Percentiles rank a stretch among this genome's conserved stretches.
These are phyloP conservation scores for Gleditsia sinensis DNA, from an alignment of 306 rosid species.

Conservation along the genomic window DNA sequence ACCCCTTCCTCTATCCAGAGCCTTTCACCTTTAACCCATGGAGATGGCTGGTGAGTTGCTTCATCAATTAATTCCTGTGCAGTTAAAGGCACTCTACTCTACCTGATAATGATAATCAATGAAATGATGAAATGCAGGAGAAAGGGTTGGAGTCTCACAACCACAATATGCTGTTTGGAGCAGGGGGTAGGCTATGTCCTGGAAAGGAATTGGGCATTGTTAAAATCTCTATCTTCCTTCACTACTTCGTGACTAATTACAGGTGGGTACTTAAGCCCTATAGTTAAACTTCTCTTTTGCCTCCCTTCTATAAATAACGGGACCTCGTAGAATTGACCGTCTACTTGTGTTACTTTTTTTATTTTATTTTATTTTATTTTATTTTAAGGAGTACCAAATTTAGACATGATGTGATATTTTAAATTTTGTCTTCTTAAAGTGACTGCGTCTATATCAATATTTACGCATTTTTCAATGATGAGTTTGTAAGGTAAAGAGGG, in stretches of 20 bases:
- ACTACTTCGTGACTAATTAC: slow-evolving; percentile 73
- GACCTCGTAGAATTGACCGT: too few relatives aligned
- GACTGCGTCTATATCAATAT: too few relatives aligned
- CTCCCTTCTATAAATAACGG: too few relatives aligned
- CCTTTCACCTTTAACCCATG: slow-evolving; percentile 72
- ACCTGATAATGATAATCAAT: neutral
- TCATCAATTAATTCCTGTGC: neutral
- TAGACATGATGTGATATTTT: too few relatives aligned
- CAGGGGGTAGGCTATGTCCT: slow-evolving; percentile 69
- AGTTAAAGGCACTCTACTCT: neutral
- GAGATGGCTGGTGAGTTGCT: slow-evolving; percentile 72
- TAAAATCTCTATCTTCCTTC: slow-evolving; percentile 65
- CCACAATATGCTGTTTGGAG: slow-evolving; percentile 70
- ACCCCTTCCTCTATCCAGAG: slow-evolving; percentile 59
- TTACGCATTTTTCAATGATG: too few relatives aligned
- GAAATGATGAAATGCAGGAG: slow-evolving; percentile 46
- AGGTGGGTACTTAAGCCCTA: slow-evolving; percentile 39
- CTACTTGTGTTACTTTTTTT: too few relatives aligned
- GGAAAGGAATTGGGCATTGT: slow-evolving; percentile 76
- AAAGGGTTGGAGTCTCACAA: slow-evolving; percentile 58
- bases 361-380: neutral
- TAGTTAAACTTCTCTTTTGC: neutral
- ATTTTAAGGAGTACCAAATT: too few relatives aligned
- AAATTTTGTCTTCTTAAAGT: too few relatives aligned
- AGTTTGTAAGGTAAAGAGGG: neutral